Evolutionary conservation across 495 filamentous ascomycete species (phyloP).

Genomic region (Talaromyces liani): DNA sequence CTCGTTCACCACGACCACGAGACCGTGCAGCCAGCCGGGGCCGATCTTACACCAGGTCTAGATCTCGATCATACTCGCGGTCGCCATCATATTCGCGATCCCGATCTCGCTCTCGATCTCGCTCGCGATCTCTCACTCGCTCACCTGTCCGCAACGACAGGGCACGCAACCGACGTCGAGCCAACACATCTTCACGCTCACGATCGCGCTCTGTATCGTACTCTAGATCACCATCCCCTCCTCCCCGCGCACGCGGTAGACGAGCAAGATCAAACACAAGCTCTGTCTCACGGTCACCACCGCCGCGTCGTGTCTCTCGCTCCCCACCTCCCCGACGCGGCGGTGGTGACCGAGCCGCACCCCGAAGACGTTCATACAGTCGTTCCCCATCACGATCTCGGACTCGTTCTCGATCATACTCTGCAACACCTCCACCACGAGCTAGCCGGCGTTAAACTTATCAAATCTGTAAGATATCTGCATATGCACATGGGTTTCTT

Average conservation of each 20-base stretch:
- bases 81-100: conserved; percentile 9
- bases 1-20: conserved; percentile 21
- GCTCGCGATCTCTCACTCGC: neutral
- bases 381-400: conserved; percentile 7
- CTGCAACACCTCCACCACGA: conserved; percentile 2
- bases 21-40: conserved; percentile 21
- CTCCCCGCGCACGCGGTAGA: neutral
- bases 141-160: neutral
- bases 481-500: neutral
- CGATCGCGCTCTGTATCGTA: conserved; percentile 5
- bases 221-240: conserved; percentile 2
- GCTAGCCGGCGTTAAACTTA: neutral
- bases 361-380: conserved; percentile 3
- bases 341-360: neutral
- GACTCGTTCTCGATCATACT: neutral
- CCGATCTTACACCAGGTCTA: conserved; percentile 30
- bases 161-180: neutral
- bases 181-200: conserved; percentile 13
- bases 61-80: conserved; percentile 20
- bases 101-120: conserved; percentile 1
- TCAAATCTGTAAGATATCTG: neutral
- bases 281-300: neutral
- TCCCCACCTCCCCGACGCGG: neutral
- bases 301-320: neutral
- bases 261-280: neutral